Evolutionary conservation across 257 asterid species (phyloP), one percentile per base, ranked within the genome.

Genomic region (Paraleonurus japonicus): DNA sequence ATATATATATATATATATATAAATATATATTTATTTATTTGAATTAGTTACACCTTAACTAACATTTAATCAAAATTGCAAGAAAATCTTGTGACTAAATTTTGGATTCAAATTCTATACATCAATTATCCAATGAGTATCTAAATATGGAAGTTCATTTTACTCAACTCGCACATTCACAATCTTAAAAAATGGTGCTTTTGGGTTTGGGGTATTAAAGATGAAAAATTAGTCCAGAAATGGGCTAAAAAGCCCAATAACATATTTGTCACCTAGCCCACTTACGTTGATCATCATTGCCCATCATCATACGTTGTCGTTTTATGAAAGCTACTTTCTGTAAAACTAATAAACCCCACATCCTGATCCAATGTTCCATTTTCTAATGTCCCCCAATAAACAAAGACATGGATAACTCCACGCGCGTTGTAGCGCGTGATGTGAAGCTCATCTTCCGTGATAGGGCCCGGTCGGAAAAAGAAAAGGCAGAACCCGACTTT

Each of bases 221-320:
- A 5, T 22, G 0, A 26, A 26, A 24, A 16, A 5, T 1, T 16
- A 17, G 22, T 7, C 17, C 9, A 57, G 11, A 57, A 74, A 66
- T 58, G 69, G 73, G 79, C 79, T 43, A 3, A 16, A 33, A 51
- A 61, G 43, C 69, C 76, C 76, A 61, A 60, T 17, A 26, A 7
- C 12, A 24, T 17, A 2, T 4, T 5, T 59, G 47, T 16, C 11
- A 2, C 5, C 72, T 45, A 65, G 53, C 61, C 73, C 73, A 65
- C 61, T 53, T 12, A 11, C 35, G 32, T n/a, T n/a, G 3, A 70
- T 70, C 48, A 41, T 70, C 37, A 54, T 64, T 57, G 30, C 35
- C 61, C 43, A 76, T 70, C 17, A 71, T 76, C 72, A 64, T 57
- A 63, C 76, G 67, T 19, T 32, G 68, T 71, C 71, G 65, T 77